A percentile compares a stretch with the other conserved stretches of the same genome.
Conservation (phyloP, 2,329 filamentous ascomycete genomes). For the Tolypocladium album region DNA sequence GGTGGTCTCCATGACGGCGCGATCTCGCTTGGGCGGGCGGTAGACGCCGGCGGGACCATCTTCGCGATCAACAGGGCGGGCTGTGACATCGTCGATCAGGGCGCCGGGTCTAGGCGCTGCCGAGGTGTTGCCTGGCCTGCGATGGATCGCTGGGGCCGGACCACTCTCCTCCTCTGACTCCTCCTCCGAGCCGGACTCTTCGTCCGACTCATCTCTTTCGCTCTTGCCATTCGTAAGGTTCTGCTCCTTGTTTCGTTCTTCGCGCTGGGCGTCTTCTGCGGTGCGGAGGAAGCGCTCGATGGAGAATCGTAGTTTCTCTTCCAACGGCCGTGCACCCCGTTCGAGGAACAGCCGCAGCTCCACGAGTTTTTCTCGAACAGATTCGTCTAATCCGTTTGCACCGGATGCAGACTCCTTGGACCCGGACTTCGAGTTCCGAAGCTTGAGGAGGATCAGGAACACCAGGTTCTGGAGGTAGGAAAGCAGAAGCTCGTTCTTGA, state of each 20-base stretch:
- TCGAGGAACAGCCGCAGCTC: slow-evolving; percentile 89
- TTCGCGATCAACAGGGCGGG: slow-evolving; percentile 14
- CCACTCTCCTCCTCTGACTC: slow-evolving; percentile 26
- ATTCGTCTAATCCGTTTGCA: slow-evolving; percentile 41
- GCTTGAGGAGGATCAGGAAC: slow-evolving; percentile 72
- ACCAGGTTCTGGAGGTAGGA: slow-evolving; percentile 93
- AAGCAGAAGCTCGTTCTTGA: slow-evolving; percentile 94
- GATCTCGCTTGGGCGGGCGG: slow-evolving; percentile 77
- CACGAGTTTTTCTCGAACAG: slow-evolving; percentile 76
- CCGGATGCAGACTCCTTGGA: slow-evolving; percentile 13
- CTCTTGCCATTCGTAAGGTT: slow-evolving; percentile 12
- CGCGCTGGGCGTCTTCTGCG: slow-evolving; percentile 59
- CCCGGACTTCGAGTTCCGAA: slow-evolving; percentile 44
- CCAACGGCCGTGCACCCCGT: slow-evolving; percentile 80
- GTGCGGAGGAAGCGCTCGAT: slow-evolving; percentile 90
- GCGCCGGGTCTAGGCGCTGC: slow-evolving; percentile 20
- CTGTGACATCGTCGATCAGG: slow-evolving; percentile 21
- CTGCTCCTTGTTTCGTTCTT: slow-evolving; percentile 23
- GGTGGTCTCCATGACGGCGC: slow-evolving; percentile 70
- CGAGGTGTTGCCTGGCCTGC: slow-evolving; percentile 4
- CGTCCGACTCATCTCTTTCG: slow-evolving; percentile 9
- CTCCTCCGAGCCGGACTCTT: slow-evolving; percentile 18
- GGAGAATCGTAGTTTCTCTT: slow-evolving; percentile 86
- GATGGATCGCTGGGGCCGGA: slow-evolving; percentile 16
- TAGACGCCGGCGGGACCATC: slow-evolving; percentile 60